phyloP scores from a whole-genome alignment of 768 basidiomycete species.

The Melanogaster broomeanus region DNA sequence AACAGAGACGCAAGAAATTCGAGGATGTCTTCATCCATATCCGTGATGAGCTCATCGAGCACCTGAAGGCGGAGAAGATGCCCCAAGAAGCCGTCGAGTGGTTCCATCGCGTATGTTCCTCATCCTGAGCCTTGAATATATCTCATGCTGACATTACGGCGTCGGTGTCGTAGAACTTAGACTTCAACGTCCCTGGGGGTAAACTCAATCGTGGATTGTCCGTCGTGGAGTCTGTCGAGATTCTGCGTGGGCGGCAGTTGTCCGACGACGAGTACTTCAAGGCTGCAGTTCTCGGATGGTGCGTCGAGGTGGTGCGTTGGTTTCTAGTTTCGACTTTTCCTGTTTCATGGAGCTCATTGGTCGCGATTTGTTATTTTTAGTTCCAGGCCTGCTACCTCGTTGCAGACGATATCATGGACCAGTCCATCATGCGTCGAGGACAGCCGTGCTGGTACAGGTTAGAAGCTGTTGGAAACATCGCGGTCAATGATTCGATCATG shows the following conservation, averaged over 20 bases:
- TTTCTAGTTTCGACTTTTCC: background rate
- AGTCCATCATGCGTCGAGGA: constrained; percentile 87
- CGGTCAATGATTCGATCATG: constrained; percentile 97
- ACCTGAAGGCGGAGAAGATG: constrained; percentile 72
- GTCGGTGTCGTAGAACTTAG: constrained; percentile 64
- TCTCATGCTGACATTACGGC: background rate
- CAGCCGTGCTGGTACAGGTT: constrained; percentile 94
- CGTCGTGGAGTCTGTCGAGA: constrained; percentile 90
- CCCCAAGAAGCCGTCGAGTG: constrained; percentile 83
- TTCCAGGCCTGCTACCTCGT: constrained; percentile 98
- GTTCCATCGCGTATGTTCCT: constrained; percentile 69
- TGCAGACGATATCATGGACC: constrained; percentile 97
- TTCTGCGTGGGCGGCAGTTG: constrained; percentile 71
- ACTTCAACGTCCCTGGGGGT: constrained; percentile 95
- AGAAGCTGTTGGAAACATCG: constrained; percentile 66
- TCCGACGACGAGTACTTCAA: constrained; percentile 86
- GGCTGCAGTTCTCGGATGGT: constrained; percentile 91
- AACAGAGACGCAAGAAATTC: constrained; percentile 62
- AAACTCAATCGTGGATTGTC: constrained; percentile 98
- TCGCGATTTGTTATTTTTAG: constrained; percentile 38
- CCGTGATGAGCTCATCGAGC: constrained; percentile 73
- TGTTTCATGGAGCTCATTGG: background rate
- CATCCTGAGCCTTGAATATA: no score
- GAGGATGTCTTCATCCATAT: constrained; percentile 70
- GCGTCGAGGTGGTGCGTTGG: constrained; percentile 88